phyloP scores from a whole-genome alignment of 2,329 filamentous ascomycete genomes.

The Xylariales sp. region DNA sequence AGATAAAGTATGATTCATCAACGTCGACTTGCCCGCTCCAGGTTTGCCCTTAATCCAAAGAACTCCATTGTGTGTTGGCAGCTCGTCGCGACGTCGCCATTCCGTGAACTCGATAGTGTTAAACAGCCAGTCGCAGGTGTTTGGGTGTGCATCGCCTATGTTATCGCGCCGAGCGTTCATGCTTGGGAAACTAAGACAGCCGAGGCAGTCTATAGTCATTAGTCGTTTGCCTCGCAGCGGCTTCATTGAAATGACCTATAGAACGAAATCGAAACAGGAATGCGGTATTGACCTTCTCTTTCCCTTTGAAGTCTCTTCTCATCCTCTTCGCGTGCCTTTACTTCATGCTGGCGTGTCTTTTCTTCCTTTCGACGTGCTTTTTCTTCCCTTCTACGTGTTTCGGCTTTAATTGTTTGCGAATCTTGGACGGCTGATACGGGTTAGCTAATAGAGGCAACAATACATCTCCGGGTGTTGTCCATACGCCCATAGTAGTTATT shows the following conservation, averaged over 20 bases:
- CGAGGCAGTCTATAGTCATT: conserved; percentile 14
- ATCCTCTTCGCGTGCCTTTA: too few relatives aligned
- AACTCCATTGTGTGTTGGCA: conserved; percentile 39
- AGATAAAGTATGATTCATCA: conserved; percentile 41
- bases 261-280: too few relatives aligned
- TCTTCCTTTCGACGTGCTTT: background rate
- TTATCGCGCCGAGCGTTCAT: conserved; percentile 14
- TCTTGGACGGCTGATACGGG: background rate
- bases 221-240: background rate
- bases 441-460: background rate
- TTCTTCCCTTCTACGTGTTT: too few relatives aligned
- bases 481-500: conserved; percentile 19
- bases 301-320: background rate
- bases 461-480: background rate
- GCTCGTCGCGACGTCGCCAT: conserved; percentile 35
- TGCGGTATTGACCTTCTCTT: conserved; percentile 12
- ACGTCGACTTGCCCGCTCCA: conserved; percentile 45
- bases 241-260: background rate
- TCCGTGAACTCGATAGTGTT: conserved; percentile 33
- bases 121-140: conserved; percentile 45
- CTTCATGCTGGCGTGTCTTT: background rate
- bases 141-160: conserved; percentile 11
- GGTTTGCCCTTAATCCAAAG: conserved; percentile 50
- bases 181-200: conserved; percentile 12
- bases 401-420: background rate